Base-by-base conservation (phyloP, 2,329 filamentous ascomycete genomes). In the Ophiostoma novo-ulmi region DNA sequence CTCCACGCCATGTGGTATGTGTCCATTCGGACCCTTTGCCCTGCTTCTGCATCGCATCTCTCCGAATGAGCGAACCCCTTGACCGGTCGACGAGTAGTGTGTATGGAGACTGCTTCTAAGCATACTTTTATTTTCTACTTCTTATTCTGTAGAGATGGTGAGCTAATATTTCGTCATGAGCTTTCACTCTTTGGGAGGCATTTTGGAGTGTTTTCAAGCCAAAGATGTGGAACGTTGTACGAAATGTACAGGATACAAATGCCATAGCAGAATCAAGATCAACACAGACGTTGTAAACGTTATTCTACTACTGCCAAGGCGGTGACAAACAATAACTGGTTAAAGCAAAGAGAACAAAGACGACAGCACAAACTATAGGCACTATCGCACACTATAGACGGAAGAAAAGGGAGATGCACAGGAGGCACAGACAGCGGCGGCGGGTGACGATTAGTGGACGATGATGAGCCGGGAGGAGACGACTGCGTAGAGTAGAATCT, bases 1-100 rank as follows among this genome's bases (percentile, higher is more conserved):
- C 52, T 58, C 52, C n/a, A 58, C 31, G 52, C 52, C 52, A 58
- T 58, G 52, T 58, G 52, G 52, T 58, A 26, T 26, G 52, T 58
- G 52, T 58, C 52, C 52, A 58, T 58, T 58, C 52, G 52, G 52
- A 26, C n/a, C 52, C 52, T 58, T 26, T 58, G 52, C 52, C 44
- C 22, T 14, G 52, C 22, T 44, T 17, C 31, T 31, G 31, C 44
- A 39, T 13, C 14, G 44, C 17, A 48, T 58, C 22, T 58, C 52
- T 58, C 52, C 52, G 52, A 58, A n/a, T 17, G 44, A 48, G 38
- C 6, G 38, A 39, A 8, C 44, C 44, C 44, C 17, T 48, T 48
- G 44, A 20, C 44, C 44, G 44, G 44, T 48, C 17, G 6, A 48
- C 38, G 38, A 20, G 44, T 48, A 48, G 44, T 48, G 41, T 44